Evolutionary conservation across 441 rosid species (phyloP).

Genomic region (Metrosideros polymorpha): DNA sequence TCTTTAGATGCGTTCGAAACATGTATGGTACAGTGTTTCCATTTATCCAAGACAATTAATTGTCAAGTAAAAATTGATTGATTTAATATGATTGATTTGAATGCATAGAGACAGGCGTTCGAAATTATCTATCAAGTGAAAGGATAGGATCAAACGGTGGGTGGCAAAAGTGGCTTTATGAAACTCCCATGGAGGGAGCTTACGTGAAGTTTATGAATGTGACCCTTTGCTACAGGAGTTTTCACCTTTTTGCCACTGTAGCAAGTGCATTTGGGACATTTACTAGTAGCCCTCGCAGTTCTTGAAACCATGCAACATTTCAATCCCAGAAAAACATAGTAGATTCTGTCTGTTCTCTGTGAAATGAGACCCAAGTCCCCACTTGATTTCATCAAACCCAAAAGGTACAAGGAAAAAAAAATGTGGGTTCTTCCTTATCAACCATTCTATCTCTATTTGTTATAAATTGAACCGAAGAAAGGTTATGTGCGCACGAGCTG

Average conservation of each 20-base stretch:
- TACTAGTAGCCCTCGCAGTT: background rate
- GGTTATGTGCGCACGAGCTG: background rate
- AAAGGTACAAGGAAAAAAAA: background rate
- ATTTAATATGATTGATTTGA: background rate
- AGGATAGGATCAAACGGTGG: background rate
- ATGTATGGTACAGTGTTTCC: background rate
- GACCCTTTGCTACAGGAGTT: background rate
- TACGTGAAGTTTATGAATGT: background rate
- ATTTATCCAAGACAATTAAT: background rate
- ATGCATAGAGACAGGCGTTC: background rate
- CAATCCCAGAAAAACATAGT: background rate
- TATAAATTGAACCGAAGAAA: background rate
- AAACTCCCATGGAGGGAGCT: background rate
- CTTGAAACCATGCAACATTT: background rate
- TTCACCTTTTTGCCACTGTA: background rate
- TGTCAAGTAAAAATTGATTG: background rate
- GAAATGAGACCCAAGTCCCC: background rate
- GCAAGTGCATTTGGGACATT: background rate
- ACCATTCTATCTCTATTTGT: background rate
- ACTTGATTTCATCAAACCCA: background rate
- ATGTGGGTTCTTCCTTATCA: background rate
- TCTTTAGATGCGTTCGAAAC: background rate
- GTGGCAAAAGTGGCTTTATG: background rate
- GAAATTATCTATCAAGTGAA: background rate
- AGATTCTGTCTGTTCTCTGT: background rate